phyloP scores from a whole-genome alignment of 1,284 basidiomycete species.

The Cryptococcus jaspeensis region DNA sequence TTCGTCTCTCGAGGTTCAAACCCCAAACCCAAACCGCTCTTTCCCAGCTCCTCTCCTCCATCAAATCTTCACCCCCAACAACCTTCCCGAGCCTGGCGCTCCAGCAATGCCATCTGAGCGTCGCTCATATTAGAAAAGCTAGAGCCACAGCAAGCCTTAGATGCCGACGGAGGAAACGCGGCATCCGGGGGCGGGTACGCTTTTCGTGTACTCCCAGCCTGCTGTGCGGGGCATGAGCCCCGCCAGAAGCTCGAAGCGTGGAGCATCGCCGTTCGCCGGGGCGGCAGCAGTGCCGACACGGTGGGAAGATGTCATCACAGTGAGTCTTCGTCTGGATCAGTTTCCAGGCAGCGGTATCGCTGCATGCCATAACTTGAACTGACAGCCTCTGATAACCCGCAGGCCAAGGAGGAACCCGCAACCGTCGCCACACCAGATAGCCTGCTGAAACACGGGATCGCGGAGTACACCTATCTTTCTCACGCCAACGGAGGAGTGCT shows the following conservation, averaged over 20 bases:
- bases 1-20: no score
- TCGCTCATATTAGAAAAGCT: neutral
- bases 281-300: neutral
- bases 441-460: slow-evolving; percentile 50
- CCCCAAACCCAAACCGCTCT: no score
- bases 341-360: neutral
- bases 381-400: neutral
- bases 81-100: no score
- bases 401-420: slow-evolving; percentile 14
- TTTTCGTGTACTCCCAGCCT: slow-evolving; percentile 28
- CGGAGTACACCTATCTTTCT: slow-evolving; percentile 50
- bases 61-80: no score
- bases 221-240: neutral
- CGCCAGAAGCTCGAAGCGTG: neutral
- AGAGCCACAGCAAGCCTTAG: neutral
- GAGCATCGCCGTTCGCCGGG: neutral
- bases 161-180: slow-evolving; percentile 21
- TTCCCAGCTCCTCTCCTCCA: no score
- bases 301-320: slow-evolving; percentile 17
- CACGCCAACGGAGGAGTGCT: slow-evolving; percentile 40
- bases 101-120: no score
- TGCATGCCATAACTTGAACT: neutral
- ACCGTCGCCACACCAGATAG: slow-evolving; percentile 33
- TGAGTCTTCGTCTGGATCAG: slow-evolving; percentile 6
- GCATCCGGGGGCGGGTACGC: slow-evolving; percentile 40